Percentiles rank a stretch among this genome's conserved stretches.
Evolutionary conservation across 2,329 filamentous ascomycete species (phyloP).

Genomic region (Verticillium nonalfalfae): DNA sequence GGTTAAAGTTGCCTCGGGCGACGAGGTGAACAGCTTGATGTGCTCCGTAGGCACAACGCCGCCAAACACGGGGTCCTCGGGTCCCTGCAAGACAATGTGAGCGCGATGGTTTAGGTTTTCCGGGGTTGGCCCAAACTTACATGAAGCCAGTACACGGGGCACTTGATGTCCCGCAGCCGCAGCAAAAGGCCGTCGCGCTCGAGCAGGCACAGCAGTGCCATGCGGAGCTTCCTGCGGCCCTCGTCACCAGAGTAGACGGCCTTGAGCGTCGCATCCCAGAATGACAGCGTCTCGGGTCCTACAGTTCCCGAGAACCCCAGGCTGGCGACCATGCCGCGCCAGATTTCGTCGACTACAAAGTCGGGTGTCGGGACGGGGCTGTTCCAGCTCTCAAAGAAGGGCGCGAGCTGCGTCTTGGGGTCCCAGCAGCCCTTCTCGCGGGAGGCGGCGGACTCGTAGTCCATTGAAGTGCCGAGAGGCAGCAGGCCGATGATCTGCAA

Average conservation of each 20-base stretch:
- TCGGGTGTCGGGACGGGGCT: constrained; percentile 31
- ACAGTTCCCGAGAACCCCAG: constrained; percentile 39
- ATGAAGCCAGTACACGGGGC: constrained; percentile 47
- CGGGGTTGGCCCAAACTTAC: constrained; percentile 20
- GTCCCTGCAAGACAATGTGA: constrained; percentile 27
- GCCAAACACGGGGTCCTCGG: constrained; percentile 36
- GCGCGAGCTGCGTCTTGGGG: constrained; percentile 29
- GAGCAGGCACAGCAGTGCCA: constrained; percentile 36
- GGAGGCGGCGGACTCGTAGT: constrained; percentile 40
- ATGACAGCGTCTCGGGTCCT: constrained; percentile 26
- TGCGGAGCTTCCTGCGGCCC: constrained; percentile 39
- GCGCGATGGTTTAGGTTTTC: not conserved
- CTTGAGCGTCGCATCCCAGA: constrained; percentile 40
- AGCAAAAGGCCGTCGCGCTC: constrained; percentile 40
- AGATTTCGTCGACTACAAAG: constrained; percentile 40
- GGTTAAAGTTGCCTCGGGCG: constrained; percentile 34
- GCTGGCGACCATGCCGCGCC: constrained; percentile 35
- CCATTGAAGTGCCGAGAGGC: constrained; percentile 45
- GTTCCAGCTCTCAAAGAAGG: constrained; percentile 36
- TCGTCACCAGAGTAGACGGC: constrained; percentile 41
- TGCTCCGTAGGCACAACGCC: constrained; percentile 34
- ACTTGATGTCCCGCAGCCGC: constrained; percentile 39
- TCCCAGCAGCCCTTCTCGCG: constrained; percentile 44
- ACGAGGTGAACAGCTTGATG: constrained; percentile 41
- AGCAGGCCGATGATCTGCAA: constrained; percentile 39